Evolutionary conservation across 495 filamentous ascomycete genomes (phyloP), one percentile per base, ranked within the genome.

Genomic region (Aspergillus olivimuriae): DNA sequence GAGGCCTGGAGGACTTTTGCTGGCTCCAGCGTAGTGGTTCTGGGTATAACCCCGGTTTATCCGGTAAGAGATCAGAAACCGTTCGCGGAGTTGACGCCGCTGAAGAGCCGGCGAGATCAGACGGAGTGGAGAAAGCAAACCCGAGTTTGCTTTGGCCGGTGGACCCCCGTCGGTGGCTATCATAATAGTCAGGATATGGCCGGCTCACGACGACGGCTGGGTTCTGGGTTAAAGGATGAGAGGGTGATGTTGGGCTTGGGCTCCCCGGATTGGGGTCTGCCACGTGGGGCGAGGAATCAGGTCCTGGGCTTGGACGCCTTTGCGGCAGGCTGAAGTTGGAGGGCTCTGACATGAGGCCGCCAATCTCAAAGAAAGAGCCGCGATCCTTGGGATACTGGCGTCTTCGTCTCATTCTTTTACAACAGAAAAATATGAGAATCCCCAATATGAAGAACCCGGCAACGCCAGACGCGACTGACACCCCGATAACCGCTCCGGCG

Each of bases 301-400:
- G 42, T 4, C 49, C 51, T 22, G 50, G 31, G 1, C 42, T 48
- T 34, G 48, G 61, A 11, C 43, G 50, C 22, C 50, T 53, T 17
- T 58, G 57, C 19, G 52, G 43, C 7, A 47, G 45, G 15, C 47
- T 51, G 24, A 70, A 71, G 14, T 63, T 59, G 2, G 59, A 56
- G 31, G 67, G 69, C 42, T 70, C 64, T 39, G 61, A 53, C 67
- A 70, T 70, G 10, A 51, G 44, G 5, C 66, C 69, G 17, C 68
- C 69, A 47, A 69, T 70, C 39, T 73, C 69, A 36, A 69, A 72
- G 21, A 53, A 53, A 28, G 24, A 28, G n/a, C 63, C 46, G 4
- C 42, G 46, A n/a, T 58, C 41, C 19, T 60, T 44, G 9, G 45
- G 46, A 6, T 50, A 22, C 19, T 51, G 48, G 11, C 53, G 51